Percentiles rank a stretch among this genome's conserved stretches.
Conservation (phyloP, 192 early-diverging fungal genomes). For the Dissophora globulifera region DNA sequence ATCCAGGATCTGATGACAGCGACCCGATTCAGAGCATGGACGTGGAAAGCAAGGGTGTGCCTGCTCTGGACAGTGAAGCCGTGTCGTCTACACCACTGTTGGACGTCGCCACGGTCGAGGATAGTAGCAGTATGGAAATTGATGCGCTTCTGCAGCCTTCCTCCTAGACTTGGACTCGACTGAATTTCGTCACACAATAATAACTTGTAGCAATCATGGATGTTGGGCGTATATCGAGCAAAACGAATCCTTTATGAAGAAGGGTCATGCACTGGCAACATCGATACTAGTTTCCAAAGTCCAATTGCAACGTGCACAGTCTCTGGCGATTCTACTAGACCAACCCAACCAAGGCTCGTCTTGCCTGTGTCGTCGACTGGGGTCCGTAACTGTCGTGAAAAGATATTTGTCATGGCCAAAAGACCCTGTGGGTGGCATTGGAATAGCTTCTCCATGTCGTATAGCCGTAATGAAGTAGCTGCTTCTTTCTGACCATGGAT, state of each 20-base stretch:
- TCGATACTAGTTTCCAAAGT: slow-evolving; percentile 33
- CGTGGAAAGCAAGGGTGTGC: not conserved
- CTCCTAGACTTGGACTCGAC: not conserved
- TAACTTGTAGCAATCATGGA: too few relatives aligned
- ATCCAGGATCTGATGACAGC: not conserved
- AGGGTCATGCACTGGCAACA: slow-evolving; percentile 2
- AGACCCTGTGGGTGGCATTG: slow-evolving; percentile 27
- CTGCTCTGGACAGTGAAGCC: too few relatives aligned
- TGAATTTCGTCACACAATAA: too few relatives aligned
- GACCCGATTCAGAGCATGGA: not conserved
- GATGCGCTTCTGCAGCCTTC: not conserved
- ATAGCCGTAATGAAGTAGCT: not conserved
- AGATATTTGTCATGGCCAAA: slow-evolving; percentile 2
- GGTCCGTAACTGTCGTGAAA: not conserved
- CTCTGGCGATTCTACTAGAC: slow-evolving; percentile 1
- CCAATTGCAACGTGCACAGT: not conserved
- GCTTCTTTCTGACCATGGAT: not conserved
- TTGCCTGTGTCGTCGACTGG: not conserved
- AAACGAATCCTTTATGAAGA: not conserved
- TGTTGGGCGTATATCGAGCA: not conserved
- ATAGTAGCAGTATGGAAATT: slow-evolving; percentile 18
- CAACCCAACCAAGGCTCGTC: slow-evolving; percentile 1
- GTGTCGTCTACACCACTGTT: too few relatives aligned
- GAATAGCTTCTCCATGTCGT: slow-evolving; percentile 29
- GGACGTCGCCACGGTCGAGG: not conserved